phyloP scores from a whole-genome alignment of 306 rosid genomes.

The Phaseolus lunatus region DNA sequence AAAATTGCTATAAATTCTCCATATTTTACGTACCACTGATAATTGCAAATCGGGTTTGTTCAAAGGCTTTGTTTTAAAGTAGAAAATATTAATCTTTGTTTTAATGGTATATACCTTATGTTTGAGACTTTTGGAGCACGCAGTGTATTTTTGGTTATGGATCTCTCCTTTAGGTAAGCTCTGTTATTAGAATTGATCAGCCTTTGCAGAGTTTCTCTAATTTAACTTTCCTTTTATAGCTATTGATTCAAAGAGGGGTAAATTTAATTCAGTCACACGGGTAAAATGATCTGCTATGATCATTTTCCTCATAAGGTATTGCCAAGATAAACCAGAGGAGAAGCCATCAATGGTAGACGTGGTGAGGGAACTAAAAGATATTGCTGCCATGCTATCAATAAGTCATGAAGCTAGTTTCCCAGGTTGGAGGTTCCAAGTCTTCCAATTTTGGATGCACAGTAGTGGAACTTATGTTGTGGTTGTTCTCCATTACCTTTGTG shows the following conservation, averaged over 20 bases:
- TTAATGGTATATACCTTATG: neutral
- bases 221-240: conserved; percentile 25
- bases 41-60: neutral
- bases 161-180: conserved; percentile 24
- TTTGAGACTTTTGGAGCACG: neutral
- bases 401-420: conserved; percentile 46
- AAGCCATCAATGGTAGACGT: conserved; percentile 73
- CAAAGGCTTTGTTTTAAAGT: too few species aligned
- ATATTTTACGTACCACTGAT: neutral
- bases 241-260: conserved; percentile 37
- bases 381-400: conserved; percentile 58
- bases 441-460: too few species aligned
- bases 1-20: neutral
- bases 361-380: conserved; percentile 74
- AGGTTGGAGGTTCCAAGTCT: too few species aligned
- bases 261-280: conserved; percentile 40
- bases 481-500: too few species aligned
- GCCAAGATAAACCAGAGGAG: conserved; percentile 61
- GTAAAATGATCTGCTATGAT: too few species aligned
- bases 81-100: too few species aligned
- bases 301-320: too few species aligned
- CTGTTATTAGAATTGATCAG: neutral
- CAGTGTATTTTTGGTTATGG: neutral
- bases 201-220: conserved; percentile 38
- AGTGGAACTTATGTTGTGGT: too few species aligned